Evolutionary conservation across 768 basidiomycete genomes (phyloP), one percentile per base, ranked within the genome.

Genomic region (Amanita fuliginea): DNA sequence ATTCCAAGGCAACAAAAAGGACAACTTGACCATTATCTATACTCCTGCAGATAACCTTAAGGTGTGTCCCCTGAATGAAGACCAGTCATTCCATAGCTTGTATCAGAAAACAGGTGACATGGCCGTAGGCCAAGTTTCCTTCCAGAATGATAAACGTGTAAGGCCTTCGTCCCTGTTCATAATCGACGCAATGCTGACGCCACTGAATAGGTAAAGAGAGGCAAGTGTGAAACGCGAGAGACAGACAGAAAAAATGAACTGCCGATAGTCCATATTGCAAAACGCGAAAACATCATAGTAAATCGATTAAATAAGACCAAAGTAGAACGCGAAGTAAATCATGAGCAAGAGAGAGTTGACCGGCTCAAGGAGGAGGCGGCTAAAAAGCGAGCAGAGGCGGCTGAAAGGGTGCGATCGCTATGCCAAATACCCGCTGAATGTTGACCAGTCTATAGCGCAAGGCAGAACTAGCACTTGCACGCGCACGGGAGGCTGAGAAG

Each of bases 301-400:
- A 97, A 97, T 60, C 80, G 94, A 22, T 69, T 97, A 37, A 93
- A 89, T 67, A 96, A 95, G 69, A 97, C 94, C 11, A 97, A 94
- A 59, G 67, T 78, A 45, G 90, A 90, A 65, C 75, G 72, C 24
- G 73, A 76, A 32, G 89, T 96, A 19, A 89, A 98, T 57, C 94
- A 97, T 58, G 95, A 98, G 60, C 80, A 84, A 56, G 94, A 95
- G 56, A 74, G 75, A 19, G 68, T 90, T 22, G 92, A 91, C 26
- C 76, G 95, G 14, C 62, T 91, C 56, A 93, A 91, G 62, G 67
- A 69, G 48, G 91, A 92, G 60, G 81, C 76, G 39, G 77, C 81
- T 1, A 65, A 66, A 22, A 80, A 82, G 44, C 73, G 83, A 46
- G 73, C 70, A 1, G 74, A 70, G 0, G 86, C 83, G 2, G 73